Conservation (phyloP, 495 filamentous ascomycete species). For the Neurospora hispaniola region DNA sequence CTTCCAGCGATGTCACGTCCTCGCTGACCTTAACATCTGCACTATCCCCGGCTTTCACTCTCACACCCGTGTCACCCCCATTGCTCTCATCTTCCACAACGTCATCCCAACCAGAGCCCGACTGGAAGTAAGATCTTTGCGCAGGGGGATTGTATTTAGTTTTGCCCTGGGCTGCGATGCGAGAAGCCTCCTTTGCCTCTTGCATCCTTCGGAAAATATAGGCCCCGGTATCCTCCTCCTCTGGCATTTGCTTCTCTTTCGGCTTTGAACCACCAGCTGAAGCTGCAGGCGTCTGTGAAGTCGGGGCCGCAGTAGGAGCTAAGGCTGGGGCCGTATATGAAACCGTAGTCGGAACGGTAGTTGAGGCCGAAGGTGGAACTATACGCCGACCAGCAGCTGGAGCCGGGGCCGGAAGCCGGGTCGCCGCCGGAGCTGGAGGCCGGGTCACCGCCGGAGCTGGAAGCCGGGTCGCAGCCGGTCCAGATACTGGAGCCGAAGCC, state of each 20-base stretch:
- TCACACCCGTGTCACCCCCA: background rate
- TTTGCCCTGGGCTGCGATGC: background rate
- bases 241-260: background rate
- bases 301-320: background rate
- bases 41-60: background rate
- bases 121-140: background rate
- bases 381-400: background rate
- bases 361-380: background rate
- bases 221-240: background rate
- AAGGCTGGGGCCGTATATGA: background rate
- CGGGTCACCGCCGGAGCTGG: too few relatives aligned
- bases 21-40: background rate
- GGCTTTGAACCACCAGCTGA: background rate
- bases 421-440: too few relatives aligned
- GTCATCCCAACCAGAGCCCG: background rate
- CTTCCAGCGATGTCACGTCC: background rate
- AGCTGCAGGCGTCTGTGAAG: background rate
- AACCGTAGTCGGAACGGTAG: background rate
- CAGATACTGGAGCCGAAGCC: background rate
- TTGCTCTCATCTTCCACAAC: background rate
- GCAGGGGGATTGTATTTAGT: background rate
- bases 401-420: too few relatives aligned
- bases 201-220: background rate
- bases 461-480: background rate
- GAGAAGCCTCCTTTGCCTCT: background rate